Percentiles rank a stretch among this genome's conserved stretches.
Evolutionary conservation across 352 stramenopile genomes (phyloP).

Genomic region (Phytophthora macrochlamydospora): DNA sequence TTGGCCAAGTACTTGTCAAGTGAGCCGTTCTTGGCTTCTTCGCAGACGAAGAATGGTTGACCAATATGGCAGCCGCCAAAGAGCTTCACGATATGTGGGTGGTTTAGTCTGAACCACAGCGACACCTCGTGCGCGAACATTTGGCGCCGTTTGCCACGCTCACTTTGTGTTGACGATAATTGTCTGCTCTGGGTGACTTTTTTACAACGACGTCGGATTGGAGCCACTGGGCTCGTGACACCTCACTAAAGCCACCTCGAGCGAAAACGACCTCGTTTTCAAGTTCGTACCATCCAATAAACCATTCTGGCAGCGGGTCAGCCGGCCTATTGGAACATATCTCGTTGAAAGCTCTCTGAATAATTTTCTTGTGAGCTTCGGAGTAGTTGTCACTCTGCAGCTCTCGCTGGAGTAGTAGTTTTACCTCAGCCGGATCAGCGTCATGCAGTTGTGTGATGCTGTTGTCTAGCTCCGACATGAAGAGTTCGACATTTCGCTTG

Average conservation of each 20-base stretch:
- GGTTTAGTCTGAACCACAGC: not conserved
- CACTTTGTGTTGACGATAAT: not conserved
- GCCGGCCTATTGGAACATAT: not conserved
- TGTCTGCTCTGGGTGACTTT: not conserved
- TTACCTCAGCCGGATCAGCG: not conserved
- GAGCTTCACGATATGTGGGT: not conserved
- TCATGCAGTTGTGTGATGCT: not conserved
- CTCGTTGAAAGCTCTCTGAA: not conserved
- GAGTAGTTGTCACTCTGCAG: not conserved
- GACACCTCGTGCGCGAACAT: not conserved
- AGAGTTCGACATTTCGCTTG: not conserved
- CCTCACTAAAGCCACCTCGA: not conserved
- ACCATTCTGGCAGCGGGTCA: not conserved
- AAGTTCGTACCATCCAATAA: not conserved
- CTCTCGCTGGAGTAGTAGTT: not conserved
- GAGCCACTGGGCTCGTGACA: not conserved
- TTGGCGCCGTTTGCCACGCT: not conserved
- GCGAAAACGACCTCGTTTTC: not conserved
- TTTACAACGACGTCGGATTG: not conserved
- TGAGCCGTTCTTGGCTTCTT: not conserved
- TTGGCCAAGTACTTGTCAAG: not conserved
- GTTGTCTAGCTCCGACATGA: not conserved
- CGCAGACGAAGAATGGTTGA: not conserved
- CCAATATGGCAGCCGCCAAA: not conserved
- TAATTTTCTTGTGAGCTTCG: not conserved